Base-by-base conservation (phyloP, 345 rosid genomes). In the Cardamine chenopodiifolia region DNA sequence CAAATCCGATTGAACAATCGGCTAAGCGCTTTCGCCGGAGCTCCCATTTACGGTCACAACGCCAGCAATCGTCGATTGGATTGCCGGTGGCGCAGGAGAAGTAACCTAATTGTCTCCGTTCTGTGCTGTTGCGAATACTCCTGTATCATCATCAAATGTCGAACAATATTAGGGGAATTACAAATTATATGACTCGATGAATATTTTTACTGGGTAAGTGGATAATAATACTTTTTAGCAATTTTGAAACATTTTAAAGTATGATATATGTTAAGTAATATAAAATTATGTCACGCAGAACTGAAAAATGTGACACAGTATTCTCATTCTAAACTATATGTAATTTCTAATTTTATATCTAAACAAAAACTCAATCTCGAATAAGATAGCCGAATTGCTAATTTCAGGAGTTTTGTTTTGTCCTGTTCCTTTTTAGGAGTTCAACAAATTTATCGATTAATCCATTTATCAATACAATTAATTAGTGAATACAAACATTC, bases 21-120 rank as follows among this genome's bases (percentile, higher is more conserved):
- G 94, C 94, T 0, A 90, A 83, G 40, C 68, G 87, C 72, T 85
- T 87, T 14, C 97, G 78, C 15, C 61, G 83, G 23, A 58, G 73
- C 15, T 85, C 50, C 97, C 97, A 90, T 14, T 54, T 72, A 4
- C 74, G 80, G 72, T 89, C 92, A 32, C 94, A 88, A 29, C 94
- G 82, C 97, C 97, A 90, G 63, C 97, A 89, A 61, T 90, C 94
- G 66, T 90, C 97, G 22, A 90, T 89, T 4, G 97, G 92, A 47
- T 90, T 90, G 18, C 94, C 97, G 0, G 90, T 86, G 37, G 71
- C 78, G 70, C 89, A 85, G 0, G 91, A 87, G 78, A 87, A 84
- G 63, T 62, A 87, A n/a, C 91, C 91, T 70, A 89, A 60, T 2
- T 72, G 80, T 62, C 97, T 79, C 69, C 97, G 76, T n/a, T 82